Percentiles rank a stretch among this genome's conserved stretches.
These are phyloP conservation scores for Pseudevernia furfuracea DNA, from an alignment of 495 filamentous ascomycete species.

Conservation along the genomic window DNA sequence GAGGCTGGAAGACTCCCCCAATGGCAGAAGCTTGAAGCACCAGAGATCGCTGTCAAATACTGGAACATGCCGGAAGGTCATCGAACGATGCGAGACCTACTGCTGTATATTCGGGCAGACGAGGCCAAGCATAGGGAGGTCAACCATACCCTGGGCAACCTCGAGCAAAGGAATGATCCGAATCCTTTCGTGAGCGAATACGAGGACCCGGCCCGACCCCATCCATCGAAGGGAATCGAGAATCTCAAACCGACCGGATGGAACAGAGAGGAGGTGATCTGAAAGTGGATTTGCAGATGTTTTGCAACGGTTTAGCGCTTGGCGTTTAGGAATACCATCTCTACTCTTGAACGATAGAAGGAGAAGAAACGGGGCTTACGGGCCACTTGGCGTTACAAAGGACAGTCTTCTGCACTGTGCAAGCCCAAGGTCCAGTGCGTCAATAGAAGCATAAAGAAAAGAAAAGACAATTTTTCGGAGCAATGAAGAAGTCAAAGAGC, in stretches of 20 bases:
- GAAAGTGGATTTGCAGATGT: slow-evolving; percentile 25
- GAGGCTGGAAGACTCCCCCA: slow-evolving; percentile 74
- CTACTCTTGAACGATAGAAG: slow-evolving; percentile 16
- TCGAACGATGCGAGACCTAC: slow-evolving; percentile 73
- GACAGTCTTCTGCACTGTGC: background rate
- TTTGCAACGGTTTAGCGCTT: slow-evolving; percentile 21
- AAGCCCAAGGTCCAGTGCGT: background rate
- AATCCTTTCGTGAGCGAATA: slow-evolving; percentile 83
- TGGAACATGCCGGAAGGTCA: slow-evolving; percentile 87
- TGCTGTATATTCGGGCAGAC: slow-evolving; percentile 85
- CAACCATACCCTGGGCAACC: slow-evolving; percentile 86
- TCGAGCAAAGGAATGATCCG: slow-evolving; percentile 73
- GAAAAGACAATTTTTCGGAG: background rate
- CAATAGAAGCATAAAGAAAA: background rate
- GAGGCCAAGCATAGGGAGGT: slow-evolving; percentile 97
- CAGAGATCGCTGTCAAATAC: slow-evolving; percentile 81
- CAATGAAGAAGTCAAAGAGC: background rate
- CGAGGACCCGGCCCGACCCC: slow-evolving; percentile 52
- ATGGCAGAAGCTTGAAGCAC: slow-evolving; percentile 73
- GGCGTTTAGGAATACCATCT: slow-evolving; percentile 23
- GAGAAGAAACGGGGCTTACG: background rate
- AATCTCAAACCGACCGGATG: slow-evolving; percentile 64
- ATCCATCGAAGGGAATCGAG: slow-evolving; percentile 64
- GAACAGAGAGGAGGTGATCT: slow-evolving; percentile 77
- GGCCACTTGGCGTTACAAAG: slow-evolving; percentile 3